phyloP scores from a whole-genome alignment of 176 grass and related monocot species.

The Cenchrus americanus region DNA sequence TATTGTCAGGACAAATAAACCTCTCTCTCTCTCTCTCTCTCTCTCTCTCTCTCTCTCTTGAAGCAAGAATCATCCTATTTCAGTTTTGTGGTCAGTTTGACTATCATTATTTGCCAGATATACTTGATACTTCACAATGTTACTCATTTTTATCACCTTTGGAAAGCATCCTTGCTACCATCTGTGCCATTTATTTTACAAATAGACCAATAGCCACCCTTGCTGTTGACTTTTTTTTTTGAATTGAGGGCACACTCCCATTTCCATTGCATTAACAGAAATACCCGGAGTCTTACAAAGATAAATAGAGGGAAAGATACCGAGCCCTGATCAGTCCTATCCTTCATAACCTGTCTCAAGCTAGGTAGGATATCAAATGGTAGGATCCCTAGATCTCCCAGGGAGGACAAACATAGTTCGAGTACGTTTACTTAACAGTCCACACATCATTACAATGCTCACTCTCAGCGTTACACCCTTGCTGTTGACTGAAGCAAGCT shows the following conservation, averaged over 20 bases:
- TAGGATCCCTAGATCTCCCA: too few species aligned
- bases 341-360: too few species aligned
- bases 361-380: too few species aligned
- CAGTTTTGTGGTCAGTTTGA: conserved; percentile 20
- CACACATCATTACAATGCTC: too few species aligned
- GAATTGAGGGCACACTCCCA: too few species aligned
- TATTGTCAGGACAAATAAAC: conserved; percentile 30
- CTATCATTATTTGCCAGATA: conserved; percentile 22
- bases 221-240: not conserved
- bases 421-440: too few species aligned
- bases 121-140: conserved; percentile 11
- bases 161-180: not conserved
- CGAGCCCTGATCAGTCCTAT: too few species aligned
- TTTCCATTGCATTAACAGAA: too few species aligned
- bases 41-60: conserved; percentile 1
- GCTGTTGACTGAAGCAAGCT: not conserved
- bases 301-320: too few species aligned
- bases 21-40: not conserved
- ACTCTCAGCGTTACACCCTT: not conserved
- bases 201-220: not conserved
- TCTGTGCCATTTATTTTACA: conserved; percentile 11
- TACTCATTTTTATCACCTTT: not conserved
- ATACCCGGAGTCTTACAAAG: too few species aligned
- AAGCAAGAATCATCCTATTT: conserved; percentile 36
- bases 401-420: too few species aligned